These are phyloP conservation scores for Sporothrix pallida DNA, from an alignment of 2,329 filamentous ascomycete species.

Conservation along the genomic window DNA sequence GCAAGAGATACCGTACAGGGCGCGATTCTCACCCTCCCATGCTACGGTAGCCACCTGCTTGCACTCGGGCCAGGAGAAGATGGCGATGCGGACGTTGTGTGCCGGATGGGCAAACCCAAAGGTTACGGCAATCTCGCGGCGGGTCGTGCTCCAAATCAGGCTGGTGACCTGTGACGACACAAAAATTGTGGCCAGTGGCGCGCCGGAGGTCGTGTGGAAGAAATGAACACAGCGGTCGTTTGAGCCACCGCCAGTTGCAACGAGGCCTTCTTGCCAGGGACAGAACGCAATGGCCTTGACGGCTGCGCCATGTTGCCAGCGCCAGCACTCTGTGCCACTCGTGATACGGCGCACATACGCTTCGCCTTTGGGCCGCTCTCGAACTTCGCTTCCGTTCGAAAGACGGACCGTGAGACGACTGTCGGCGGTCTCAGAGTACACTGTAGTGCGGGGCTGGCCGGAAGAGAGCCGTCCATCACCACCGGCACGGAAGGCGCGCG, in stretches of 20 bases:
- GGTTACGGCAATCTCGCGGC: constrained; percentile 87
- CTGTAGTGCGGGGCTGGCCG: neutral
- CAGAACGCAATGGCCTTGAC: constrained; percentile 98
- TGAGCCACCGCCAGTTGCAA: constrained; percentile 90
- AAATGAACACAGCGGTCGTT: constrained; percentile 97
- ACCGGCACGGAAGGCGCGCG: constrained; percentile 3
- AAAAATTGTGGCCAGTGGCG: constrained; percentile 85
- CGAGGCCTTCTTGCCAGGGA: constrained; percentile 84
- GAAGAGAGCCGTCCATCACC: neutral
- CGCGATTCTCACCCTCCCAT: constrained; percentile 79
- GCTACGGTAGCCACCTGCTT: constrained; percentile 83
- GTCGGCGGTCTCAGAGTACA: neutral
- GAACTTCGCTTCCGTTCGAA: constrained; percentile 28
- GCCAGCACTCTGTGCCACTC: constrained; percentile 67
- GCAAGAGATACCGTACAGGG: constrained; percentile 87
- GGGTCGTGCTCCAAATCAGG: constrained; percentile 84
- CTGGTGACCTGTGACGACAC: constrained; percentile 93
- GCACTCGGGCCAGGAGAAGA: constrained; percentile 95
- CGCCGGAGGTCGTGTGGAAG: constrained; percentile 83
- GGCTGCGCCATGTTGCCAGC: constrained; percentile 80
- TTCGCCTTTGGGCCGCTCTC: constrained; percentile 27
- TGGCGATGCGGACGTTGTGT: constrained; percentile 84
- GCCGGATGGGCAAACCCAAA: constrained; percentile 94
- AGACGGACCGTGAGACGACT: constrained; percentile 27
- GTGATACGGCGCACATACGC: constrained; percentile 47